Base-by-base conservation (phyloP, 2,329 filamentous ascomycete species). In the Fusarium sp. region DNA sequence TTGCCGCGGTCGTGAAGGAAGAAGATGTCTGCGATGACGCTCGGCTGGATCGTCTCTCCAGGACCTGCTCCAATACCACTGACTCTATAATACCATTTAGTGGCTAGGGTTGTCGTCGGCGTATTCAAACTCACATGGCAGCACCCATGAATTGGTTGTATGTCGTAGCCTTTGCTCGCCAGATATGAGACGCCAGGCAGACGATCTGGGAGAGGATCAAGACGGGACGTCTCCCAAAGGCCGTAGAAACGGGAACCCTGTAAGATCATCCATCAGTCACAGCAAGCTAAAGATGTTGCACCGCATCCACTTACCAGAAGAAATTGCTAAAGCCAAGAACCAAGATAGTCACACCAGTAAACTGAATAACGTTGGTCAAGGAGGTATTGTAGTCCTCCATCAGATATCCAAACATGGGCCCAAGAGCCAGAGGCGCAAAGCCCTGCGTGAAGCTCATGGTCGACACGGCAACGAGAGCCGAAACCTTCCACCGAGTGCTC, bases 1-100 rank as follows among this genome's bases (percentile, higher is more conserved):
- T 62, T 73, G 20, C 71, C 70, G 6, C 71, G 63, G 13, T 73
- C 71, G 47, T 73, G 70, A 4, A 73, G 71, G 52, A 73, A 73
- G 45, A 68, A 73, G 14, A 73, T 73, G 8, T 73, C 71, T n/a
- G 70, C 70, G 10, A 73, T 73, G 61, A 73, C 47, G 34, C 59
- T 63, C 6, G 71, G 71, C 57, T 73, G 71, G 5, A 73, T 42
- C 2, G 61, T 73, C 14, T 73, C 71, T 2, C 59, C 59, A 8
- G 70, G 71, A 1, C 71, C 70, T 6, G 71, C 67, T 1, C 71
- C 71, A 0, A 73, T 64, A 16, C 71, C 71, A 9, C 62, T 29
- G 5, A 67, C 11, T n/a, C 65, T 67, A 18, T 9, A 22, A 37
- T 22, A 22, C 18, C 27, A 18, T 40, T 37, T 24, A 58, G 35